Evolutionary conservation across 2,329 filamentous ascomycete species (phyloP).

Genomic region (Ophiostoma quercus): DNA sequence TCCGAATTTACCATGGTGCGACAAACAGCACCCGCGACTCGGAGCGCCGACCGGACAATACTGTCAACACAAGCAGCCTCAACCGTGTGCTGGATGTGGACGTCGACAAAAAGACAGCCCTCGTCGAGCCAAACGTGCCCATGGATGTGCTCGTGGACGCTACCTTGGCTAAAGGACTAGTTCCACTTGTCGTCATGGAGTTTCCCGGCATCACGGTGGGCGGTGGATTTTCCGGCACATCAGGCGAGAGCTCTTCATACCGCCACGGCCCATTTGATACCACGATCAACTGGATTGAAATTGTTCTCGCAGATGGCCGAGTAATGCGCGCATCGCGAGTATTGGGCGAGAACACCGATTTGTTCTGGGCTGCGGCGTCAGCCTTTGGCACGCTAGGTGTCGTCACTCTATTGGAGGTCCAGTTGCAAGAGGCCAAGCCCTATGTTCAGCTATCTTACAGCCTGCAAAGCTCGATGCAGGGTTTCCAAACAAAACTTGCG

Average conservation of each 20-base stretch:
- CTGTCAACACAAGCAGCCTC: conserved; percentile 62
- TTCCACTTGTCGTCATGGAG: conserved; percentile 65
- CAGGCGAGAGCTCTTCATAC: conserved; percentile 63
- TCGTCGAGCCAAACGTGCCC: conserved; percentile 64
- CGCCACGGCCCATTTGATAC: conserved; percentile 61
- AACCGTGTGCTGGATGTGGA: conserved; percentile 59
- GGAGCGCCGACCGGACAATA: conserved; percentile 45
- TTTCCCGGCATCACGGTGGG: conserved; percentile 65
- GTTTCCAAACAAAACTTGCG: conserved; percentile 42
- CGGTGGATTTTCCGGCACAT: conserved; percentile 61
- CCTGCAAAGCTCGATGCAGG: conserved; percentile 38
- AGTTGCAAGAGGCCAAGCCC: conserved; percentile 47
- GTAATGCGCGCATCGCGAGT: conserved; percentile 44
- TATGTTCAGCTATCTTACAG: conserved; percentile 55
- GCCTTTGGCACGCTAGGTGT: conserved; percentile 58
- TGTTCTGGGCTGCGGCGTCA: conserved; percentile 56
- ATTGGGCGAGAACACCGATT: conserved; percentile 41
- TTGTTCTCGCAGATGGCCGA: conserved; percentile 56
- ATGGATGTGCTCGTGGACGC: conserved; percentile 60
- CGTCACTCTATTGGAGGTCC: conserved; percentile 54
- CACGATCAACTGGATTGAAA: conserved; percentile 57
- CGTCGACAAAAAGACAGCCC: conserved; percentile 44
- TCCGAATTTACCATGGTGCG: conserved; percentile 71
- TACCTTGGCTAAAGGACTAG: conserved; percentile 49
- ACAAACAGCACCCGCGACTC: conserved; percentile 68